Evolutionary conservation across 768 basidiomycete genomes (phyloP).

Genomic region (Amyloporia xantha): DNA sequence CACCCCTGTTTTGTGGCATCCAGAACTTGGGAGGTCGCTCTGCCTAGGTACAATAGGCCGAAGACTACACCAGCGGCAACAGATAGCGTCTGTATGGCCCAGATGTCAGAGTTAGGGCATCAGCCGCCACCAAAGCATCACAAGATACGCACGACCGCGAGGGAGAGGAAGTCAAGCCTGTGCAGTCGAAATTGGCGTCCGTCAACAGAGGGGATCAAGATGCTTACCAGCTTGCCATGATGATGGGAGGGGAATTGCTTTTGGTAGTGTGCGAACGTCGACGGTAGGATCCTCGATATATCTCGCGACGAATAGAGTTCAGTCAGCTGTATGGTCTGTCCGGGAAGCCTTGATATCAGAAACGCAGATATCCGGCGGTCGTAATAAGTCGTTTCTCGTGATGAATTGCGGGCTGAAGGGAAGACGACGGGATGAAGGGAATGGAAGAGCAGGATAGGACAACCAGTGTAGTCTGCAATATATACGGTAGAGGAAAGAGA

Average conservation of each 20-base stretch:
- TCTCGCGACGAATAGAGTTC: neutral
- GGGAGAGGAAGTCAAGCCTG: conserved; percentile 39
- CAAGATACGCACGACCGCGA: conserved; percentile 26
- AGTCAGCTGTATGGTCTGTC: neutral
- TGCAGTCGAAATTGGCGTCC: neutral
- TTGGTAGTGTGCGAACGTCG: neutral
- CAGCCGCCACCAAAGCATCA: neutral
- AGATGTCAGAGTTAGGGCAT: neutral
- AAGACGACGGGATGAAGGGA: neutral
- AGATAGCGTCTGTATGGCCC: conserved; percentile 35
- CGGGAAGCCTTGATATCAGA: neutral
- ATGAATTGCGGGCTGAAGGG: neutral
- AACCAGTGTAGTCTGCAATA: neutral
- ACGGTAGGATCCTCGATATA: neutral
- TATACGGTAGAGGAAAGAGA: neutral
- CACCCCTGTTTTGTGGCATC: conserved; percentile 51
- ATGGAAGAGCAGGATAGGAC: neutral
- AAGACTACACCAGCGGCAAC: conserved; percentile 42
- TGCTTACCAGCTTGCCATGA: conserved; percentile 7
- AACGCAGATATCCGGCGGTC: neutral
- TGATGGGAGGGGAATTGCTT: neutral
- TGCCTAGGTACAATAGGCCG: conserved; percentile 32
- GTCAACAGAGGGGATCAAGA: neutral
- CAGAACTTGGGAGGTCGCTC: conserved; percentile 35
- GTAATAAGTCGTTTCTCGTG: neutral